Conservation (phyloP, 129 eudicot genomes). For the Artemisia annua region DNA sequence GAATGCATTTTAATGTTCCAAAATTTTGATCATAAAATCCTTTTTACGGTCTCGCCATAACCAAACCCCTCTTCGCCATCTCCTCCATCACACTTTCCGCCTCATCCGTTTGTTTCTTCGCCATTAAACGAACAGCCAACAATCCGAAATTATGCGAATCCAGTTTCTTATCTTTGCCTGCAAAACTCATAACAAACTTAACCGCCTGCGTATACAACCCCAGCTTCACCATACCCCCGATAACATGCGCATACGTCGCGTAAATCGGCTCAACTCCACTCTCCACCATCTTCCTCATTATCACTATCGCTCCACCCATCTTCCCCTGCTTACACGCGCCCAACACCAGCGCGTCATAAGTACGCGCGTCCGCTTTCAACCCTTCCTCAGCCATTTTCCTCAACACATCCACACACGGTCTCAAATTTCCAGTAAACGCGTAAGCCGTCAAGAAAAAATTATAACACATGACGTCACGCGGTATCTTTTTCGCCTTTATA, state of each 20-base stretch:
- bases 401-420: conserved; percentile 37
- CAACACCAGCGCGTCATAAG: conserved; percentile 74
- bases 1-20: too few species aligned
- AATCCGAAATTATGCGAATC: conserved; percentile 52
- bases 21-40: conserved; percentile 25
- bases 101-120: conserved; percentile 39
- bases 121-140: conserved; percentile 45
- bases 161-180: conserved; percentile 45
- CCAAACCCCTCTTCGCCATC: conserved; percentile 50
- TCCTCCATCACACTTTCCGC: conserved; percentile 47
- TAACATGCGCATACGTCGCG: conserved; percentile 53
- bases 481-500: conserved; percentile 39
- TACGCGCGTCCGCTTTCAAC: conserved; percentile 48
- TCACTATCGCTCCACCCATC: conserved; percentile 50
- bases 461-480: conserved; percentile 45
- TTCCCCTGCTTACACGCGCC: conserved; percentile 73
- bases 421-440: conserved; percentile 42
- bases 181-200: conserved; percentile 57
- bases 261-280: conserved; percentile 44
- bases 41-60: conserved; percentile 27
- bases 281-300: conserved; percentile 57
- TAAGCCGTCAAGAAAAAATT: conserved; percentile 51
- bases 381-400: conserved; percentile 50
- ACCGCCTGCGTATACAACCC: conserved; percentile 59
- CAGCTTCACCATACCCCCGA: conserved; percentile 35